Conservation (phyloP, 2,329 filamentous ascomycete species). For the Trichoderma semiorbis region DNA sequence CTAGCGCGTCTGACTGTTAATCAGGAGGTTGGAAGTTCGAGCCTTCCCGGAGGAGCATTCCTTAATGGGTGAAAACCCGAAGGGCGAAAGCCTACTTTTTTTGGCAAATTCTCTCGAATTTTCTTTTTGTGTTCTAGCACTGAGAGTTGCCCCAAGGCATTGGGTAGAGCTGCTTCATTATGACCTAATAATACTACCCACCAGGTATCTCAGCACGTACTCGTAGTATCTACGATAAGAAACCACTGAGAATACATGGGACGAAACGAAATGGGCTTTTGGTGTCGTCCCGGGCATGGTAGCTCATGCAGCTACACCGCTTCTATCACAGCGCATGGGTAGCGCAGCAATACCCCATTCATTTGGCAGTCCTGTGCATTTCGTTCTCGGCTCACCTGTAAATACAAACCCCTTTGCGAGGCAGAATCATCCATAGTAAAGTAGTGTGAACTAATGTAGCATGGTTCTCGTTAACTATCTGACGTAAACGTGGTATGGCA, state of each 20-base stretch:
- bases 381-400: not conserved
- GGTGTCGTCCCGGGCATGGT: not conserved
- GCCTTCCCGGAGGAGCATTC: conserved; percentile 20
- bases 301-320: not conserved
- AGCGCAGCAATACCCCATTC: not conserved
- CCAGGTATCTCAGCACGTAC: not conserved
- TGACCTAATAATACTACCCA: not conserved
- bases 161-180: not conserved
- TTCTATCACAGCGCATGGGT: not conserved
- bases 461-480: not conserved
- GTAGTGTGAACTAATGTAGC: not conserved
- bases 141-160: not conserved
- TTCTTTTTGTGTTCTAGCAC: not conserved
- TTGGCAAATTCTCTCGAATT: not conserved
- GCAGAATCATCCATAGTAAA: not conserved
- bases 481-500: not conserved
- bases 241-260: not conserved
- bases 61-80: not conserved
- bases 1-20: conserved; percentile 60
- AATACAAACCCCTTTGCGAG: not conserved
- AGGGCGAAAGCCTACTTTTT: not conserved
- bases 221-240: not conserved
- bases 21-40: conserved; percentile 23
- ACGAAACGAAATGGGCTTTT: not conserved
- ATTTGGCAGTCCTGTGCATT: not conserved